Base-by-base conservation (phyloP, 2,329 filamentous ascomycete species). In the Nakataea oryzae region DNA sequence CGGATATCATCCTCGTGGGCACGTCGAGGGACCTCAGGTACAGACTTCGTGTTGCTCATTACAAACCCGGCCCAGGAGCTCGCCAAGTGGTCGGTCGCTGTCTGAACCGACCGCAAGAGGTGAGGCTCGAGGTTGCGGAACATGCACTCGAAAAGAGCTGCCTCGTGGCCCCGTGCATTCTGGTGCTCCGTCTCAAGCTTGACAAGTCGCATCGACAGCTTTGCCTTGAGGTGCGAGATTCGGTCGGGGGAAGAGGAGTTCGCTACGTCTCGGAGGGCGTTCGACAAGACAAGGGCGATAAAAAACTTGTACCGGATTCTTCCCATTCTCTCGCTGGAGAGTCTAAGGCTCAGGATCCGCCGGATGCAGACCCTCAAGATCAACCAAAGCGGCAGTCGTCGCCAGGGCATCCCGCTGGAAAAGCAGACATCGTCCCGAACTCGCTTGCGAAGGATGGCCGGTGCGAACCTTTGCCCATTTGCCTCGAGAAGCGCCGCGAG, bases 401-500 rank as follows among this genome's bases (percentile, higher is more conserved):
- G 76, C 86, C 87, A 90, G 0, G 86, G 86, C 0, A 75, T 68
- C 1, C 77, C 70, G 0, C 77, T 68, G 0, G 72, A 68, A 69
- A 83, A 79, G 14, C 76, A 77, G 0, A 88, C 79, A n/a, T 88
- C 85, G 59, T 90, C 87, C 0, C 83, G 77, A 0, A 89, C 78
- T 2, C 80, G 75, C 68, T 90, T 90, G 0, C 74, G 74, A 1
- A 88, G 68, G 0, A 74, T 28, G 0, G 72, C 65, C 0, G 78
- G 71, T 0, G 70, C 61, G 0, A 74, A 63, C 0, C 73, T 65
- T 0, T 67, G 62, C 0, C 86, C 86, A 8, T 81, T 74, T 0
- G 77, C 80, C 66, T 85, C 80, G 0, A 90, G 70, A 0, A 89
- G 69, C 0, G 83, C 78, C 72, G 88, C 82, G 11, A 90, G 74